Percentiles rank a stretch among this genome's conserved stretches.
Conservation (phyloP, 192 early-diverging fungal genomes). For the Geranomyces variabilis region DNA sequence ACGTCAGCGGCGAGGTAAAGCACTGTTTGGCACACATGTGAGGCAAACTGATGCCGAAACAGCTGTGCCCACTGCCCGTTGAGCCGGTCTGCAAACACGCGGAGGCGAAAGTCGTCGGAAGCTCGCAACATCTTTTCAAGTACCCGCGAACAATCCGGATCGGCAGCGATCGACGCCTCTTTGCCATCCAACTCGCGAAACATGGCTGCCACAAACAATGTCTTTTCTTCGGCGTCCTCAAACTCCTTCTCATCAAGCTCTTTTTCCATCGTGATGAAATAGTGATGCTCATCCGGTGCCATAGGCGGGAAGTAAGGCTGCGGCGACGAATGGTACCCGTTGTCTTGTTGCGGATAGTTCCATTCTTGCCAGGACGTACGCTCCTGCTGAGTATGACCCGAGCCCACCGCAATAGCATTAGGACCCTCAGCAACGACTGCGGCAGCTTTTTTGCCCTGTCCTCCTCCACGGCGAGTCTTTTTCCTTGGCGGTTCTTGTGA, state of each 20-base stretch:
- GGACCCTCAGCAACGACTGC: not conserved
- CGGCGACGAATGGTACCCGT: not conserved
- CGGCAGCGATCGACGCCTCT: slow-evolving; percentile 74
- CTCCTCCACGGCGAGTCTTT: slow-evolving; percentile 30
- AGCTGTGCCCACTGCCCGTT: slow-evolving; percentile 57
- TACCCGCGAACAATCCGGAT: slow-evolving; percentile 74
- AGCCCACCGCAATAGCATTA: slow-evolving; percentile 5
- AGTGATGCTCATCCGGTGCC: slow-evolving; percentile 25
- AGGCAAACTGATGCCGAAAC: slow-evolving; percentile 82
- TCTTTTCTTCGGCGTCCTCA: slow-evolving; percentile 41
- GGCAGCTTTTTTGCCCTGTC: slow-evolving; percentile 24
- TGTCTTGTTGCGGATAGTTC: not conserved
- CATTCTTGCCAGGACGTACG: slow-evolving; percentile 5
- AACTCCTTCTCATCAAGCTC: slow-evolving; percentile 41
- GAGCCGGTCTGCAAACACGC: slow-evolving; percentile 66
- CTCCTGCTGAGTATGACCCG: slow-evolving; percentile 2
- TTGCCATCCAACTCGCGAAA: slow-evolving; percentile 75
- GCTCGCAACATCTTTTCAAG: slow-evolving; percentile 77
- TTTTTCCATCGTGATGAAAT: slow-evolving; percentile 46
- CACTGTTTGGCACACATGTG: slow-evolving; percentile 85
- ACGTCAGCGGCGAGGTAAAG: slow-evolving; percentile 70
- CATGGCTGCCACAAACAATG: slow-evolving; percentile 75
- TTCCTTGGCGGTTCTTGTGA: slow-evolving; percentile 17
- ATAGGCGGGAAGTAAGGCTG: slow-evolving; percentile 30
- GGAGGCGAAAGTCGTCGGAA: slow-evolving; percentile 74